Evolutionary conservation across 2,329 filamentous ascomycete genomes (phyloP).

Genomic region (Paraphaeosphaeria sporulosa): DNA sequence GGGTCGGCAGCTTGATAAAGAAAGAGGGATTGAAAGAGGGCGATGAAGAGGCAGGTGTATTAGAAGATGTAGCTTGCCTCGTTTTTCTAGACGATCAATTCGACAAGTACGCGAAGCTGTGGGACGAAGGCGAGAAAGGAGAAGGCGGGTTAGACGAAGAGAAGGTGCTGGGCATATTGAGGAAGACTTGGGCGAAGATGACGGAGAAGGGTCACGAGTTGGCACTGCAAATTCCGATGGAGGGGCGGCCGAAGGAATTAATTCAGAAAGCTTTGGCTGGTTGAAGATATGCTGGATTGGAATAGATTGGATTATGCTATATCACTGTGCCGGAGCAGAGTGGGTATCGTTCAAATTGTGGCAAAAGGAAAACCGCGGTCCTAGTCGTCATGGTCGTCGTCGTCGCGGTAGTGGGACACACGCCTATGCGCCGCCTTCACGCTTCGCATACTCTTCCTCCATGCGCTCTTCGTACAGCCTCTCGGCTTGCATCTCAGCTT

Average conservation of each 20-base stretch:
- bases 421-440: constrained; percentile 46
- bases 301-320: constrained; percentile 12
- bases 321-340: constrained; percentile 1
- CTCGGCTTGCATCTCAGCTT: constrained; percentile 44
- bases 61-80: constrained; percentile 87
- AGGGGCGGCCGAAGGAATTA: constrained; percentile 37
- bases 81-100: constrained; percentile 90
- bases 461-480: constrained; percentile 48
- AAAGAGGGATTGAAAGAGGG: constrained; percentile 75
- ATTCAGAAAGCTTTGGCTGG: constrained; percentile 44
- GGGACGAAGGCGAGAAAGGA: background rate
- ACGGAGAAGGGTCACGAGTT: constrained; percentile 42
- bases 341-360: constrained; percentile 3
- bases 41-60: constrained; percentile 72
- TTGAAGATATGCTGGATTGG: constrained; percentile 15
- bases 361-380: background rate
- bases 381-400: background rate
- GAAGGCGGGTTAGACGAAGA: constrained; percentile 76
- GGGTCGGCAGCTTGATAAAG: constrained; percentile 75
- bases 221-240: constrained; percentile 46
- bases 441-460: constrained; percentile 51
- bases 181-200: constrained; percentile 54
- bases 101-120: constrained; percentile 66
- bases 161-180: constrained; percentile 68
- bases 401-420: background rate